Percentiles rank a stretch among this genome's conserved stretches.
These are phyloP conservation scores for Sphagnum tenellum DNA, from an alignment of 225 moss, liverwort and hornwort genomes.

Conservation along the genomic window DNA sequence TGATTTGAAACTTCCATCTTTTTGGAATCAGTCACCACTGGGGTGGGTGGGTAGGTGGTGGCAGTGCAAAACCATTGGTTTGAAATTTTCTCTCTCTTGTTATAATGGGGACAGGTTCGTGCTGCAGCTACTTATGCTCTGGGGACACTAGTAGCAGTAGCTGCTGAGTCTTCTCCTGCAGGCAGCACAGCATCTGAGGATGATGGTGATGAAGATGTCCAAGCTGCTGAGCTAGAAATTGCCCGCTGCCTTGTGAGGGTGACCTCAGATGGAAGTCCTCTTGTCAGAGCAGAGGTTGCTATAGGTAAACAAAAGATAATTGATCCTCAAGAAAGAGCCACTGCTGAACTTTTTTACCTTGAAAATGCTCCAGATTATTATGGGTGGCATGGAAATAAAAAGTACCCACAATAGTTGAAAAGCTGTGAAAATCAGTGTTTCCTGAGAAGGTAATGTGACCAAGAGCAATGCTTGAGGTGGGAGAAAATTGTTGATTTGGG, in stretches of 20 bases:
- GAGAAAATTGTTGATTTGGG: constrained; percentile 8
- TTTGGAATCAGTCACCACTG: too few relatives aligned
- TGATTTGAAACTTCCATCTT: too few relatives aligned
- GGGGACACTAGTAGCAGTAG: constrained; percentile 36
- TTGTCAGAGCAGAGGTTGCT: constrained; percentile 48
- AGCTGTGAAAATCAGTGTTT: not conserved
- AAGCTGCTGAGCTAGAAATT: constrained; percentile 34
- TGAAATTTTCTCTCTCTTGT: not conserved
- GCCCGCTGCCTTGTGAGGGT: constrained; percentile 30
- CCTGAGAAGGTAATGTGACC: not conserved
- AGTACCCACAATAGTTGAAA: too few relatives aligned
- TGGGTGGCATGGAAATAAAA: too few relatives aligned
- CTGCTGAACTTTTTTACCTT: too few relatives aligned
- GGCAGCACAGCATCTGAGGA: constrained; percentile 15
- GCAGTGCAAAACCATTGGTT: not conserved
- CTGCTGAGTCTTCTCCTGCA: constrained; percentile 1
- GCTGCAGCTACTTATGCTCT: constrained; percentile 49
- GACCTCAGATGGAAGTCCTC: constrained; percentile 43
- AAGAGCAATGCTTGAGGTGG: not conserved
- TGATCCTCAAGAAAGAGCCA: too few relatives aligned
- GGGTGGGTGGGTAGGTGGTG: too few relatives aligned
- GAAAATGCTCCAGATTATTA: too few relatives aligned
- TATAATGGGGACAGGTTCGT: constrained; percentile 23
- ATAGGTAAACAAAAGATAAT: constrained; percentile 16
- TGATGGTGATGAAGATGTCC: constrained; percentile 31